Evolutionary conservation across 805 yeast species (phyloP).

Genomic region (Kluyveromyces starmeri): DNA sequence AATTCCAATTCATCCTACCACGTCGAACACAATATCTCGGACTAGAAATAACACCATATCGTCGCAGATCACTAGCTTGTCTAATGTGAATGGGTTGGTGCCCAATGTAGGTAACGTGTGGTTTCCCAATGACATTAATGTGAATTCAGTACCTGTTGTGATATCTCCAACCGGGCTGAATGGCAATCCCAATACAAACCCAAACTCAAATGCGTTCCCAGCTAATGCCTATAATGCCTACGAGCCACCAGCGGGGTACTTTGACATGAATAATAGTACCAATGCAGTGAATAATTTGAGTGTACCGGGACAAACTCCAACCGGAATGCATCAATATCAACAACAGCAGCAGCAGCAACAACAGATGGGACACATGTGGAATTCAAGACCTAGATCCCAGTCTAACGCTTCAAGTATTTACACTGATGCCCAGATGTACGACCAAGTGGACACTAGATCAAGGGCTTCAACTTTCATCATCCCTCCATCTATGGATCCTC

Average conservation of each 20-base stretch:
- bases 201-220: neutral
- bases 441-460: slow-evolving; percentile 12
- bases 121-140: slow-evolving; percentile 12
- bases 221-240: neutral
- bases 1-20: slow-evolving; percentile 9
- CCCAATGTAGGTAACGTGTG: slow-evolving; percentile 20
- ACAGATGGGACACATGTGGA: slow-evolving; percentile 6
- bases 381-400: slow-evolving; percentile 22
- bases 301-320: slow-evolving; percentile 15
- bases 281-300: slow-evolving; percentile 8
- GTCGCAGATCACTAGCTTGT: slow-evolving; percentile 29
- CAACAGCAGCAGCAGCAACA: neutral
- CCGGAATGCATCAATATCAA: neutral
- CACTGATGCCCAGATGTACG: slow-evolving; percentile 24
- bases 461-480: slow-evolving; percentile 17
- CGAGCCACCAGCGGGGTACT: slow-evolving; percentile 14
- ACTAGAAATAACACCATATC: slow-evolving; percentile 29
- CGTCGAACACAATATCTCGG: slow-evolving; percentile 19
- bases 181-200: neutral
- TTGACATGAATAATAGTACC: slow-evolving; percentile 11
- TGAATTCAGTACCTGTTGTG: slow-evolving; percentile 13
- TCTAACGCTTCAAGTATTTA: slow-evolving; percentile 29
- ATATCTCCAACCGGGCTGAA: slow-evolving; percentile 2
- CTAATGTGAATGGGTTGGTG: slow-evolving; percentile 17
- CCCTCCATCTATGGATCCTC: slow-evolving; percentile 14